phyloP scores from a whole-genome alignment of 495 filamentous ascomycete species.

The Lepidopterella palustris region DNA sequence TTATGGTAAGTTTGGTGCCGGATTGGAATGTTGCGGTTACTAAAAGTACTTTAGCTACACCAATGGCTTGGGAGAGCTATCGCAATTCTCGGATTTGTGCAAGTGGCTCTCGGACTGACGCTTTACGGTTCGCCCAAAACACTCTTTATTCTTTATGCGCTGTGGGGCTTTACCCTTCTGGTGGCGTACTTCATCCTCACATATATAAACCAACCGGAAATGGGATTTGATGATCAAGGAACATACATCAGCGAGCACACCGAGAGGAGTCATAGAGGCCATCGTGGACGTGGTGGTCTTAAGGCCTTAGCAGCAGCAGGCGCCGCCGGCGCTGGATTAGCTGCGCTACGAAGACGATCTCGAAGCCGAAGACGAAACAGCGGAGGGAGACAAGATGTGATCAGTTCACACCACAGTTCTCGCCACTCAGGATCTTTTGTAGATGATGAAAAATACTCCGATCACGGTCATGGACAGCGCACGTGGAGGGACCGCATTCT shows the following conservation, averaged over 20 bases:
- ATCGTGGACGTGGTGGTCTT: slow-evolving; percentile 13
- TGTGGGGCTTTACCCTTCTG: slow-evolving; percentile 63
- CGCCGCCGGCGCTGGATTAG: slow-evolving; percentile 56
- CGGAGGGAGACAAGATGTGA: slow-evolving; percentile 22
- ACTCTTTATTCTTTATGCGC: slow-evolving; percentile 76
- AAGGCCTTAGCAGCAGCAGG: slow-evolving; percentile 41
- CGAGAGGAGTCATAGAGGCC: slow-evolving; percentile 13
- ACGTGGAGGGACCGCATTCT: slow-evolving; percentile 58
- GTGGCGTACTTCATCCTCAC: slow-evolving; percentile 66
- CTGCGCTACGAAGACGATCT: slow-evolving; percentile 45
- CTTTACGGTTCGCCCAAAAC: slow-evolving; percentile 84
- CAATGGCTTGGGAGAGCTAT: slow-evolving; percentile 77
- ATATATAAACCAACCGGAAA: slow-evolving; percentile 51
- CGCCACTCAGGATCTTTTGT: slow-evolving; percentile 27
- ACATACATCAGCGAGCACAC: slow-evolving; percentile 43
- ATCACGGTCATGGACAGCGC: slow-evolving; percentile 21
- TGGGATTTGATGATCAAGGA: slow-evolving; percentile 45
- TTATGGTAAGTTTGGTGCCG: slow-evolving; percentile 68
- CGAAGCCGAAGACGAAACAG: slow-evolving; percentile 10
- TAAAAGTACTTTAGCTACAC: slow-evolving; percentile 51
- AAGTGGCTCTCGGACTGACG: slow-evolving; percentile 83
- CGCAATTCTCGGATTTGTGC: slow-evolving; percentile 72
- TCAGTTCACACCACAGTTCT: slow-evolving; percentile 29
- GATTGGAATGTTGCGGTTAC: too few relatives aligned
- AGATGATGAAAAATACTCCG: slow-evolving; percentile 30